phyloP scores from a whole-genome alignment of 1,284 basidiomycete species.

The Meira miltonrushii region DNA sequence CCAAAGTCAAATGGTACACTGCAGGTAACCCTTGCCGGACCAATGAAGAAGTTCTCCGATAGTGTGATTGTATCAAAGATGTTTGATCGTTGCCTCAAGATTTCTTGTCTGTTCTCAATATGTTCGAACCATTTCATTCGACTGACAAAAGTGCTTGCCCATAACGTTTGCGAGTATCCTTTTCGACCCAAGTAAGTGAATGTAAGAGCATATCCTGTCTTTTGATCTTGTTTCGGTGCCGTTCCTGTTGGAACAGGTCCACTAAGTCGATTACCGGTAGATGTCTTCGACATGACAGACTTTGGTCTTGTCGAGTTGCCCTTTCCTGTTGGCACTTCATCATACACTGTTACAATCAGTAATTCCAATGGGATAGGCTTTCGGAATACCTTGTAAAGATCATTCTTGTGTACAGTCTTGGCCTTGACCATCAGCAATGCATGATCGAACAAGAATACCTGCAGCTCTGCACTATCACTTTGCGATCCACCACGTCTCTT shows the following conservation, averaged over 20 bases:
- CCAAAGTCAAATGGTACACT: slow-evolving; percentile 87
- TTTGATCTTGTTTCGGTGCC: slow-evolving; percentile 63
- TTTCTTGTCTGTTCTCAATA: slow-evolving; percentile 82
- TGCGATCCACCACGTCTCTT: slow-evolving; percentile 73
- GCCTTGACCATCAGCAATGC: slow-evolving; percentile 91
- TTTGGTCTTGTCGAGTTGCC: slow-evolving; percentile 53
- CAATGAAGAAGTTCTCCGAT: slow-evolving; percentile 80
- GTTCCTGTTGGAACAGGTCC: slow-evolving; percentile 53
- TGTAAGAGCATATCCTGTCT: slow-evolving; percentile 84
- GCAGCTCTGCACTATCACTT: slow-evolving; percentile 77
- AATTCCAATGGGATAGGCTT: slow-evolving; percentile 96
- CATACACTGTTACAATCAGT: slow-evolving; percentile 74
- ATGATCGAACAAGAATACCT: slow-evolving; percentile 95
- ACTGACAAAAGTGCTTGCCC: slow-evolving; percentile 78
- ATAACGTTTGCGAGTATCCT: slow-evolving; percentile 85
- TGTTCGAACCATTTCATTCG: slow-evolving; percentile 92
- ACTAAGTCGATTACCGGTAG: slow-evolving; percentile 48
- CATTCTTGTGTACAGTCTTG: slow-evolving; percentile 76
- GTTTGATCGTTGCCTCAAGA: slow-evolving; percentile 73
- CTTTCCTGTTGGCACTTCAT: slow-evolving; percentile 58
- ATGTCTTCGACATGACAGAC: slow-evolving; percentile 56
- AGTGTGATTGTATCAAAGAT: slow-evolving; percentile 82
- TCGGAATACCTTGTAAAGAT: slow-evolving; percentile 89
- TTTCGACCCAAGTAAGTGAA: slow-evolving; percentile 90
- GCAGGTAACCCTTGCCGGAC: slow-evolving; percentile 75